Evolutionary conservation across 345 rosid genomes (phyloP), one percentile per base, ranked within the genome.

Genomic region (Erucastrum elatum): DNA sequence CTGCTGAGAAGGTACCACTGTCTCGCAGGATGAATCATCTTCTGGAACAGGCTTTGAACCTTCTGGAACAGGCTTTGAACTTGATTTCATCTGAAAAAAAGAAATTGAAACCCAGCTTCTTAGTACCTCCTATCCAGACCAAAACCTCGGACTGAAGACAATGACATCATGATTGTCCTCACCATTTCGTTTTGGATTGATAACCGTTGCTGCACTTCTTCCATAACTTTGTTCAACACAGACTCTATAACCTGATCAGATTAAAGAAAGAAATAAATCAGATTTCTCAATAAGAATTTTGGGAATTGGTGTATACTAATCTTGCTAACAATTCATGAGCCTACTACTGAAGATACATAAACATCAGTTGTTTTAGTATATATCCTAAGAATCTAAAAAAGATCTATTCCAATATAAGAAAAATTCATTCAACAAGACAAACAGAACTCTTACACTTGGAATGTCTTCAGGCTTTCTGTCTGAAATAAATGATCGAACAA

Each of bases 31-130:
- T 25, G 75, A 60, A 37, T 37, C 72, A 71, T 77, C 76, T 51
- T 66, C 75, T 72, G 63, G 70, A 74, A 68, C 60, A 64, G 80
- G 85, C 78, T 77, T 85, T 73, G 83, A n/a, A 64, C 81, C 76
- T 51, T 66, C 75, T 72, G 63, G 70, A 74, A 68, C 60, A 64
- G 80, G 85, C 78, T 77, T 85, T 73, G 83, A n/a, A 64, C 81
- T 68, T 69, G 82, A 29, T 81, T 82, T 87, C 65, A 83, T 77
- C 96, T 93, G 25, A 6, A 16, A 16, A 15, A 53, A 16, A 6
- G 6, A 53, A 53, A 1, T n/a, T 15, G 9, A 53, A 53, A 53
- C 2, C 17, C 2, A 49, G 16, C 17, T 1, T 49, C 16, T 49
- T 49, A 49, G n/a, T 49, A 13, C 4, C 17, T 49, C 4, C 58